phyloP scores from a whole-genome alignment of 805 yeast species.

The Debaryomyces tyrocola region DNA sequence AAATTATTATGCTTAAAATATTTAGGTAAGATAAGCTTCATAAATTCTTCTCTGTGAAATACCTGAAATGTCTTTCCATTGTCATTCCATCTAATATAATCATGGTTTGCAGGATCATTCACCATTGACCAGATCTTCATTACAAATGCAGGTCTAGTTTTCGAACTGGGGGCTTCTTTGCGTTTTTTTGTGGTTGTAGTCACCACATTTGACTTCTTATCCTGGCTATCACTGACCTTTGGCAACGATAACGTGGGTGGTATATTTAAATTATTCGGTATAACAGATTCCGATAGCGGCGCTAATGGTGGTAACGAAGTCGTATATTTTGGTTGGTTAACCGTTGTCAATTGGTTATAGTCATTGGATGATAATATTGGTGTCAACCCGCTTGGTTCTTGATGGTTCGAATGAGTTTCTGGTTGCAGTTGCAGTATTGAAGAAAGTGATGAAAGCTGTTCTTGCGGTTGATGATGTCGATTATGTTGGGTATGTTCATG shows the following conservation, averaged over 20 bases:
- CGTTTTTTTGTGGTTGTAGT: conserved; percentile 18
- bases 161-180: conserved; percentile 39
- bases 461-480: not conserved
- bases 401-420: not conserved
- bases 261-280: conserved; percentile 22
- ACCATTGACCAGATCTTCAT: conserved; percentile 95
- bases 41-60: conserved; percentile 78
- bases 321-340: conserved; percentile 10
- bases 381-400: not conserved
- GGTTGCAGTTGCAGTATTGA: not conserved
- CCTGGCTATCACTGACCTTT: conserved; percentile 1
- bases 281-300: conserved; percentile 30
- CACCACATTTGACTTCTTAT: not conserved
- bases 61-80: conserved; percentile 89
- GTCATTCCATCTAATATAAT: conserved; percentile 78
- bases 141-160: conserved; percentile 84
- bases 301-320: conserved; percentile 25
- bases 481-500: not conserved
- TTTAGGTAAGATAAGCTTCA: conserved; percentile 78
- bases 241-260: conserved; percentile 14
- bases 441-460: not conserved
- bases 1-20: conserved; percentile 95
- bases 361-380: conserved; percentile 1
- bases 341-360: conserved; percentile 9
- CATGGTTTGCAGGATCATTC: conserved; percentile 69